Evolutionary conservation across 768 basidiomycete species (phyloP).

Genomic region (Nidularia pulvinata): DNA sequence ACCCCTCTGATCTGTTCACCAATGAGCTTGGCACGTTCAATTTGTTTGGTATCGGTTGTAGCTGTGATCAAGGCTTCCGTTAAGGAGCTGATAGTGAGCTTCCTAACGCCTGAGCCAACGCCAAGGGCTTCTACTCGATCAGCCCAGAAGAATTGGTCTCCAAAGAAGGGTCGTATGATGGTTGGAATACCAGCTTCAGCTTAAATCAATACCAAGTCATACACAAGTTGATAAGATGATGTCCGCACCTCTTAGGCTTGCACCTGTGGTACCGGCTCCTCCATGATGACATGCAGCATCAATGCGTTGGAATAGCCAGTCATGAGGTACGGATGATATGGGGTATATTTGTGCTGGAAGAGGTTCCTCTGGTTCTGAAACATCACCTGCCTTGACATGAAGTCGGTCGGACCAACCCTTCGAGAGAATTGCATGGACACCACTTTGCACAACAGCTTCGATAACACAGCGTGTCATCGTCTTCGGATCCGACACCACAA

Average conservation of each 20-base stretch:
- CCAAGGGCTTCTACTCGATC: conserved; percentile 98
- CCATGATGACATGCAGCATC: conserved; percentile 99
- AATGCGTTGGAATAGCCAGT: conserved; percentile 94
- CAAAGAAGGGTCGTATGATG: conserved; percentile 97
- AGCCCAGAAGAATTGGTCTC: conserved; percentile 98
- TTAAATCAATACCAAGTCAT: background rate
- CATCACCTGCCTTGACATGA: conserved; percentile 59
- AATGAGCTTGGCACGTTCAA: conserved; percentile 78
- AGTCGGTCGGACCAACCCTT: conserved; percentile 98
- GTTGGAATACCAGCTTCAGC: conserved; percentile 86
- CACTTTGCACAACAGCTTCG: conserved; percentile 85
- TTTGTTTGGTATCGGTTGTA: conserved; percentile 88
- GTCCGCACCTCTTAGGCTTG: conserved; percentile 80
- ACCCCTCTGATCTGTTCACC: conserved; percentile 90
- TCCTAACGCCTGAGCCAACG: conserved; percentile 85
- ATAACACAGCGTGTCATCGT: conserved; percentile 91
- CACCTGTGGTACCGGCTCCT: conserved; percentile 95
- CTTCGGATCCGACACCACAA: conserved; percentile 94
- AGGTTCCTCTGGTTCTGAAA: conserved; percentile 64
- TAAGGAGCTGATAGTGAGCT: conserved; percentile 78
- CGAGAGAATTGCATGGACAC: conserved; percentile 90
- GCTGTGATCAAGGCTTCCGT: conserved; percentile 79
- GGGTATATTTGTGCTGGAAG: conserved; percentile 81
- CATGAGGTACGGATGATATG: conserved; percentile 87
- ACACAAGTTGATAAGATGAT: background rate